phyloP scores from a whole-genome alignment of 306 rosid genomes.

The Rosa rugosa region DNA sequence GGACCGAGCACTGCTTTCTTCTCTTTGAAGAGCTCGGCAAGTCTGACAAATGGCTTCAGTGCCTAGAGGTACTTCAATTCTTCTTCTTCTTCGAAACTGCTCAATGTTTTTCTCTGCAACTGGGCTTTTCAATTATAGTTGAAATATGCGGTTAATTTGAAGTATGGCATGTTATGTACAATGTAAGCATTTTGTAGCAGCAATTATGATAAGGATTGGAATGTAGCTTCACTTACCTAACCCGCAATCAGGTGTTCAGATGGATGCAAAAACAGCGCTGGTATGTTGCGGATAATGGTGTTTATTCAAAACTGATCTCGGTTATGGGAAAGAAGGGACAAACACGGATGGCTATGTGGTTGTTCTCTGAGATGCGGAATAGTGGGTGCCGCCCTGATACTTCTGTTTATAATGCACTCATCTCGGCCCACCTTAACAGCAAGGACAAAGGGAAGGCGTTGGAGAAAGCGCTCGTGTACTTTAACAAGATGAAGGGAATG shows the following conservation, averaged over 20 bases:
- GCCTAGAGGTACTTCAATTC: conserved; percentile 66
- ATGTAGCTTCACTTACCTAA: conserved; percentile 28
- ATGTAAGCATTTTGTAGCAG: background rate
- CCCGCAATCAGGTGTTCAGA: conserved; percentile 77
- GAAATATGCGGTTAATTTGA: background rate
- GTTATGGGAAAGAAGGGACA: conserved; percentile 95
- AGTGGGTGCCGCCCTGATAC: conserved; percentile 88
- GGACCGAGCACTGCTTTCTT: conserved; percentile 85
- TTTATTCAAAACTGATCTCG: conserved; percentile 83
- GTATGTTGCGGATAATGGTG: conserved; percentile 90
- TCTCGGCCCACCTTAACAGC: conserved; percentile 83
- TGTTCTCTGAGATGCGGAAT: conserved; percentile 91
- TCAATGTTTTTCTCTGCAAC: too few relatives aligned
- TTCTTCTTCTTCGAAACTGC: too few relatives aligned
- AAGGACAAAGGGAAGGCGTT: conserved; percentile 76
- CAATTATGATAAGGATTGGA: conserved; percentile 1
- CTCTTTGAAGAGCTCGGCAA: conserved; percentile 82
- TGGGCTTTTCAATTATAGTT: too few relatives aligned
- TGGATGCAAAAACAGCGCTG: conserved; percentile 98
- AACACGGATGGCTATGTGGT: conserved; percentile 93
- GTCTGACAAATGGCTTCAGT: conserved; percentile 76
- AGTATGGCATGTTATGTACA: background rate
- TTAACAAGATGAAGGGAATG: conserved; percentile 87
- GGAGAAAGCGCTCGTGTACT: conserved; percentile 71
- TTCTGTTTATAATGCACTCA: conserved; percentile 85